These are phyloP conservation scores for Calonectria hawksworthii DNA, from an alignment of 2,329 filamentous ascomycete species.

Conservation along the genomic window DNA sequence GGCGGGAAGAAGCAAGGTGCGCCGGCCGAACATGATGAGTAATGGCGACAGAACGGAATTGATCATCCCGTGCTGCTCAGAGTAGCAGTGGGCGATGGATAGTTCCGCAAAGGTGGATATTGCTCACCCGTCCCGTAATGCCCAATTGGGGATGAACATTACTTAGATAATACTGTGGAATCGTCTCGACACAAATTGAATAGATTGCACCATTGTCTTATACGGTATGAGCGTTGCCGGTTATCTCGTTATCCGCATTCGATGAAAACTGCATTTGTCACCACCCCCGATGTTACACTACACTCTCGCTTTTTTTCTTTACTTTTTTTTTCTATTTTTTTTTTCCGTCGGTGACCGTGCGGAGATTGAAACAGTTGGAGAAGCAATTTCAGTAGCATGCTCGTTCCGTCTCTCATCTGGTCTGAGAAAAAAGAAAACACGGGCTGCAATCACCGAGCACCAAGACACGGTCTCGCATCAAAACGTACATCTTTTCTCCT, in stretches of 20 bases:
- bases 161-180: not conserved
- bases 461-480: not conserved
- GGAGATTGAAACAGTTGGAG: slow-evolving; percentile 8
- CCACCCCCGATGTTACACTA: not conserved
- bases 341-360: not conserved
- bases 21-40: slow-evolving; percentile 13
- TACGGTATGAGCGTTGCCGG: not conserved
- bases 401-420: not conserved
- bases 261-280: not conserved
- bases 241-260: not conserved
- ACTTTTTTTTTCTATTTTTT: not conserved
- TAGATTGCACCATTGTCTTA: not conserved
- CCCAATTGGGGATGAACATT: not conserved
- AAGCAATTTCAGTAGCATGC: not conserved
- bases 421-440: not conserved
- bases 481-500: not conserved
- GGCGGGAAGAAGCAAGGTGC: slow-evolving; percentile 2
- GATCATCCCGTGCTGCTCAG: not conserved
- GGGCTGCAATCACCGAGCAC: not conserved
- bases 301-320: not conserved
- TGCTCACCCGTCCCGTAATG: not conserved
- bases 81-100: not conserved
- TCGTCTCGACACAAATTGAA: not conserved
- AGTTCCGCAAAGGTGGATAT: not conserved
- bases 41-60: not conserved